Evolutionary conservation across 192 early-diverging fungal genomes (phyloP), one percentile per base, ranked within the genome.

Genomic region (Podila minutissima): DNA sequence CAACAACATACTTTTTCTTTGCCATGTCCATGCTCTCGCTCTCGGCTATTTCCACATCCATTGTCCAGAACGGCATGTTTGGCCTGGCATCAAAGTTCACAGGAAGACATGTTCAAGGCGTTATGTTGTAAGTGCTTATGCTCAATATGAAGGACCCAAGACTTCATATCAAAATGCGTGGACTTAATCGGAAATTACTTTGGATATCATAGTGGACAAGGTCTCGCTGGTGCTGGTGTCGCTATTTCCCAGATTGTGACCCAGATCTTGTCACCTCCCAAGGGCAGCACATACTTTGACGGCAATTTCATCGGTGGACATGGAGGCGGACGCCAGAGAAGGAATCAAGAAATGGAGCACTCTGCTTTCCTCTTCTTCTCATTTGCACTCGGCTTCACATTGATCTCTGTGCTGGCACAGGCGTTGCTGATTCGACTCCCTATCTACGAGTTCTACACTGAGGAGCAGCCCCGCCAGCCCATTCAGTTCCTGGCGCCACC

Each of bases 51-150:
- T 82, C 88, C 15, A 93, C 91, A 33, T 89, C 91, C 5, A 83
- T 92, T 59, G 82, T 89, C 15, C 89, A 91, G 55, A 90, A 89
- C 64, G 91, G 88, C 58, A 78, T 91, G 37, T 93, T 95, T 84
- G 92, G 90, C 26, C 81, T 91, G n/a, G 92, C 89, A 0, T 86
- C 90, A 13, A 89, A 88, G 46, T 92, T 94, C 71, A 88, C 93
- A 10, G 87, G 90, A 8, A 81, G 76, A 29, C 89, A 94, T 69
- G 83, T 89, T 20, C 92, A 94, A 70, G 93, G 92, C 5, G 88
- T 94, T 8, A 88, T 95, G 79, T 89, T 92, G 89, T 90, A 85
- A 66, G 24, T 64, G 17, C 24, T 10, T 24, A 22, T n/a, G 1
- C 6, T 62, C 28, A 63, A 11, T 7, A 15, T 63, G 0, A 29